Conservation (phyloP, 2,329 filamentous ascomycete species). For the Coleophoma cylindrospora region DNA sequence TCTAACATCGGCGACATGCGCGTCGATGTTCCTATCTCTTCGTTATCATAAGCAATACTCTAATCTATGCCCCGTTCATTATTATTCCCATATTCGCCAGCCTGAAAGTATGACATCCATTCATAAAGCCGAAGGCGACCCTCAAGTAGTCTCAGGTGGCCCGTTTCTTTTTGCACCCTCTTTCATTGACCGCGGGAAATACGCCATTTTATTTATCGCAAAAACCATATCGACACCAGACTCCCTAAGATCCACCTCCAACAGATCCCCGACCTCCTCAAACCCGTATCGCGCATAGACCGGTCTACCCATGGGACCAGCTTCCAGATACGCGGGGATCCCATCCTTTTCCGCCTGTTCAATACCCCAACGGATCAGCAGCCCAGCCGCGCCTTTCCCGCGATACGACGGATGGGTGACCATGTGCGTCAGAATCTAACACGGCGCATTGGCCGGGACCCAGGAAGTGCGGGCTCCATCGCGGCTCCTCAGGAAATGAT, state of each 20-base stretch:
- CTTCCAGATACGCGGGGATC: background rate
- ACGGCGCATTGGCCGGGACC: constrained; percentile 6
- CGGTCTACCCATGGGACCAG: background rate
- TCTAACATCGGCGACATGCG: too few species aligned
- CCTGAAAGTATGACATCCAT: too few species aligned
- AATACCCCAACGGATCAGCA: background rate
- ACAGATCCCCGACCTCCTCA: constrained; percentile 6
- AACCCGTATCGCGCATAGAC: background rate
- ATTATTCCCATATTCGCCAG: too few species aligned
- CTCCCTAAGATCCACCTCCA: constrained; percentile 4
- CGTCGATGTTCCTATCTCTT: too few species aligned
- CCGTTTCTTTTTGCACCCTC: too few species aligned
- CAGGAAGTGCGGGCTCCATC: constrained; percentile 11
- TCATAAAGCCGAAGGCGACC: too few species aligned
- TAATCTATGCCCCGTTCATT: too few species aligned
- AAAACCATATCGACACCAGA: constrained; percentile 5
- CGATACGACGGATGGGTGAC: constrained; percentile 18
- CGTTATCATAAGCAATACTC: too few species aligned
- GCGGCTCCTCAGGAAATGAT: constrained; percentile 10
- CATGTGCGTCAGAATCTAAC: constrained; percentile 18
- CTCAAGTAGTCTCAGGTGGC: too few species aligned
- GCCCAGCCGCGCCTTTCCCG: background rate
- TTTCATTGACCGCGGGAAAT: too few species aligned
- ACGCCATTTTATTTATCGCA: constrained; percentile 8
- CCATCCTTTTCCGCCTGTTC: background rate